phyloP scores from a whole-genome alignment of 345 rosid genomes.

The Populus nigra region DNA sequence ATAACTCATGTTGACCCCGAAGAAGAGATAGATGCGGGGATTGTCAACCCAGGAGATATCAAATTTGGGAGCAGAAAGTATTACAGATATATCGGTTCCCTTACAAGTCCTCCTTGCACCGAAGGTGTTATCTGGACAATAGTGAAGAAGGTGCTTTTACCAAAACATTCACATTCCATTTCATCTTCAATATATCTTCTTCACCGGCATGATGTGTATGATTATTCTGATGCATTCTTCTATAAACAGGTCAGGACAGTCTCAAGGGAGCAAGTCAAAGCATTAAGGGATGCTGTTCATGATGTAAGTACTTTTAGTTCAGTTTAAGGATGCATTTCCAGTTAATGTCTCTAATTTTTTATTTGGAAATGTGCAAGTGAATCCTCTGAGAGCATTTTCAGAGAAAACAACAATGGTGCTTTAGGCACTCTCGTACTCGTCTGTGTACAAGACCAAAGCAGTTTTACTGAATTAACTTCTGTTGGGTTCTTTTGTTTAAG shows the following conservation, averaged over 20 bases:
- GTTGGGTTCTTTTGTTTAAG: constrained; percentile 24
- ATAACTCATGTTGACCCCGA: constrained; percentile 28
- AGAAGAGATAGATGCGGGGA: constrained; percentile 35
- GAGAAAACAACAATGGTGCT: background rate
- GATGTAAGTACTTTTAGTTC: constrained; percentile 46
- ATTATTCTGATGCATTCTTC: background rate
- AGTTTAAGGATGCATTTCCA: background rate
- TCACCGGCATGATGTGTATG: background rate
- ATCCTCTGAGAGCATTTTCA: background rate
- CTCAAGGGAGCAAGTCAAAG: constrained; percentile 54
- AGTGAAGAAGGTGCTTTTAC: constrained; percentile 34
- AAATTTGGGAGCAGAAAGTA: constrained; percentile 51
- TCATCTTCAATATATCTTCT: background rate
- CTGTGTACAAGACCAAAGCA: background rate
- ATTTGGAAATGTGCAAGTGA: background rate
- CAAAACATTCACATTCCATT: background rate
- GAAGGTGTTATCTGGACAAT: constrained; percentile 78
- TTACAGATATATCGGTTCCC: constrained; percentile 65
- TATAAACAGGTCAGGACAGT: constrained; percentile 54
- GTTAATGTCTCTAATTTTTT: background rate
- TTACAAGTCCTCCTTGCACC: constrained; percentile 71
- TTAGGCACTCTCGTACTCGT: background rate
- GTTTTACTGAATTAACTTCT: background rate
- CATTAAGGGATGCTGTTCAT: constrained; percentile 47
- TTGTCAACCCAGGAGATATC: constrained; percentile 48